Base-by-base conservation (phyloP, 2,329 filamentous ascomycete genomes). In the Colletotrichum tamarilloi region DNA sequence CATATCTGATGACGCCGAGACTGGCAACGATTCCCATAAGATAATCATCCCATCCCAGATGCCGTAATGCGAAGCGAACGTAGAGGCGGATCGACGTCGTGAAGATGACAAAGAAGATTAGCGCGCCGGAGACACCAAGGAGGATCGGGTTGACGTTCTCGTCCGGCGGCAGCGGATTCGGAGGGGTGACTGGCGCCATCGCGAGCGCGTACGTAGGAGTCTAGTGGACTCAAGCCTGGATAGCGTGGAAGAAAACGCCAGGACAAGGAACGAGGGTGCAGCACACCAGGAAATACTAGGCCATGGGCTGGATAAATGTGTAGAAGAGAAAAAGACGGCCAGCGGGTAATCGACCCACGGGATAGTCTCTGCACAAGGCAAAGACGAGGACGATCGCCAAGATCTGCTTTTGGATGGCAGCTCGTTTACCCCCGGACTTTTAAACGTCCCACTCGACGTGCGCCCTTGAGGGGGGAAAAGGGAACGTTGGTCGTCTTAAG, bases 91-190 rank as follows among this genome's bases (percentile, higher is more conserved):
- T 67, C 22, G 67, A 56, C 16, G 81, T 82, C 4, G 81, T 81
- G 72, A 79, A 65, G 70, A 82, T 71, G 55, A 80, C 78, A 30
- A 84, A 76, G 32, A 76, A 70, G 22, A 82, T 77, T 58, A 84
- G 76, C n/a, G 78, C 74, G 26, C 77, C 77, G 9, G 82, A 82
- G 14, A 83, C 65, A 24, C 77, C 77, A 4, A 84, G 62, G 8
- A 84, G 73, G 2, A 77, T 68, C 26, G 80, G 79, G 1, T 81
- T 82, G 42, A 79, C 75, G 62, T 84, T 84, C 1, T 77, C 70
- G 60, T 78, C 80, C n/a, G 82, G 79, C 2, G 85, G 83, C 28
- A 87, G 71, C 32, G 85, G 82, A 67, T 82, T 84, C 14, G 71
- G 71, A 32, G 79, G 65, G 14, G 52, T 56, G 5, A 69, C 56